Evolutionary conservation across 2,329 filamentous ascomycete genomes (phyloP), one percentile per base, ranked within the genome.

Genomic region (Colletotrichum karsti): DNA sequence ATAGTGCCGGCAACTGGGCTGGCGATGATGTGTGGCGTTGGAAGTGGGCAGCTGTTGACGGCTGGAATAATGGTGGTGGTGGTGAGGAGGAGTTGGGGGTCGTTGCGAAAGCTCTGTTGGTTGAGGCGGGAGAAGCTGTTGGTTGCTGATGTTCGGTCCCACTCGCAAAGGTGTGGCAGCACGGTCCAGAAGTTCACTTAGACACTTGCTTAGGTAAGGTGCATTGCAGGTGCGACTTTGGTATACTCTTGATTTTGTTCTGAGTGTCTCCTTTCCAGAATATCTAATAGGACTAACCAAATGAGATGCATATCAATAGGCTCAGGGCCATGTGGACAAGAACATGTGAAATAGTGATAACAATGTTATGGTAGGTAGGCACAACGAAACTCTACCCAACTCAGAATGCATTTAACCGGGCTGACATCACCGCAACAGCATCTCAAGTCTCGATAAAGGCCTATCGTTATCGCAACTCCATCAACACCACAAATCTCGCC

Each of bases 151-250:
- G 30, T 18, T 26, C 20, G 58, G 63, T 67, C 50, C 63, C 63
- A 67, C 63, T 67, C 63, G 39, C 56, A 20, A 13, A 42, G 35
- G 35, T 42, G 41, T 48, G 55, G 46, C 66, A 72, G 69, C 69
- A 71, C 71, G 64, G 61, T 20, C 63, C 74, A 76, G 70, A 72
- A 73, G 76, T 70, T 64, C 54, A 55, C 63, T 44, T 44, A 24
- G 57, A 28, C 44, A 5, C n/a, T 64, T 54, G 15, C 15, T 67
- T 67, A 37, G 39, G 12, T 69, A 61, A 46, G 55, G 46, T 37
- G 28, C 9, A 35, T 18, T 28, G 12, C 50, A 15, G 20, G 18
- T 20, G n/a, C 2, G 33, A 35, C 33, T 35, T 35, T 4, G 33
- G 33, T n/a, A n/a, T n/a, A n/a, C n/a, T n/a, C n/a, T n/a, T n/a